phyloP scores from a whole-genome alignment of 345 rosid genomes.

The Theobroma cacao region DNA sequence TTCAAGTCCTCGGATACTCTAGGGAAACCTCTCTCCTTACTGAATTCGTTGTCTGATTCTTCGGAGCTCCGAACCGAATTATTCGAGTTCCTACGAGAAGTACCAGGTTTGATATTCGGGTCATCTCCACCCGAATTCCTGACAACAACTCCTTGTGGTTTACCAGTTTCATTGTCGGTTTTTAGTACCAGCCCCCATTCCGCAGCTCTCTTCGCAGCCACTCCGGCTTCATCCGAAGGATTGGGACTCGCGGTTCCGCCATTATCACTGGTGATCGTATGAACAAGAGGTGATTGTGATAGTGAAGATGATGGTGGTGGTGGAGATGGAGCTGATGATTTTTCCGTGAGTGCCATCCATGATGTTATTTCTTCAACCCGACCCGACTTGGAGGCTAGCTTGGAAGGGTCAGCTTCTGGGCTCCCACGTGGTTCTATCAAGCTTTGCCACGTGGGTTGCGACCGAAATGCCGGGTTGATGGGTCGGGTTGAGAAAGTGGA shows the following conservation, averaged over 20 bases:
- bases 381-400: slow-evolving; percentile 29
- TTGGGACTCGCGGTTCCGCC: slow-evolving; percentile 2
- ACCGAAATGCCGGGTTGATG: slow-evolving; percentile 45
- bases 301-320: slow-evolving; percentile 15
- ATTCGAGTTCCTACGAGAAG: slow-evolving; percentile 59
- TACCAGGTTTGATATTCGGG: slow-evolving; percentile 33
- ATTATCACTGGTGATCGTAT: slow-evolving; percentile 2
- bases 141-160: slow-evolving; percentile 70
- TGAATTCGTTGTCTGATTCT: slow-evolving; percentile 54
- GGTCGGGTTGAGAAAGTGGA: slow-evolving; percentile 49
- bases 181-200: slow-evolving; percentile 95
- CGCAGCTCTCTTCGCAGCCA: slow-evolving; percentile 84
- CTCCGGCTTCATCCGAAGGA: slow-evolving; percentile 36
- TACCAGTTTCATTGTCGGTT: slow-evolving; percentile 77
- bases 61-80: slow-evolving; percentile 81
- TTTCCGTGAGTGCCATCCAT: slow-evolving; percentile 91
- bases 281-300: slow-evolving; percentile 4
- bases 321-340: slow-evolving; percentile 22
- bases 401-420: slow-evolving; percentile 27
- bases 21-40: slow-evolving; percentile 50
- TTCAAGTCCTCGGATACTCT: slow-evolving; percentile 76
- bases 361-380: slow-evolving; percentile 58
- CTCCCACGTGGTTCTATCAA: slow-evolving; percentile 37
- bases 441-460: slow-evolving; percentile 53
- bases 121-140: slow-evolving; percentile 85